These are phyloP conservation scores for Fusarium sp. DNA, from an alignment of 2,329 filamentous ascomycete species.

Conservation along the genomic window DNA sequence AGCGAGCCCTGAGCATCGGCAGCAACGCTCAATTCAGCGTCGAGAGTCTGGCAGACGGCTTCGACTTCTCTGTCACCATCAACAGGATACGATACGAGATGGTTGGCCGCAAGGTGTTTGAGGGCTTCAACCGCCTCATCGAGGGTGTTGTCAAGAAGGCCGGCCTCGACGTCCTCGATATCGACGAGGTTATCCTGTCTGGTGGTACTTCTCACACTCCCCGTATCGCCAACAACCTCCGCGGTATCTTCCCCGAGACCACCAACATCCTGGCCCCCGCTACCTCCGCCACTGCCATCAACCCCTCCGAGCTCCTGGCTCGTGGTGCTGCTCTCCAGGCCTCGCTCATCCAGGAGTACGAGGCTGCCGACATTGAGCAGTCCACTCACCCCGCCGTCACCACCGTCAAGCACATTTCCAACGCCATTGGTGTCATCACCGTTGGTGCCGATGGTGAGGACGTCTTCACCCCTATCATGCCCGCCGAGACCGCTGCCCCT, in stretches of 20 bases:
- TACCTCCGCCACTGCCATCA: constrained; percentile 82
- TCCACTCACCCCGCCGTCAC: constrained; percentile 96
- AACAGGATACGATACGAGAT: constrained; percentile 96
- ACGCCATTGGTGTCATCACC: constrained; percentile 88
- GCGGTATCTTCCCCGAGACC: constrained; percentile 81
- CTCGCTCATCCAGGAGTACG: constrained; percentile 93
- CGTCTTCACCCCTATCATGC: constrained; percentile 83
- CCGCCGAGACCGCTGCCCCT: constrained; percentile 88
- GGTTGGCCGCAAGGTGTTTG: constrained; percentile 86
- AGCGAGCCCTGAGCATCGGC: constrained; percentile 91
- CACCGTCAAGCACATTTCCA: constrained; percentile 88
- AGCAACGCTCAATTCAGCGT: constrained; percentile 92
- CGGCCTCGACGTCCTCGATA: constrained; percentile 88
- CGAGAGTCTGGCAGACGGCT: constrained; percentile 87
- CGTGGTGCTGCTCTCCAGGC: constrained; percentile 96
- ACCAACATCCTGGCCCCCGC: constrained; percentile 86
- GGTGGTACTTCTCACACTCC: constrained; percentile 95
- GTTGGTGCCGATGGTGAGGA: constrained; percentile 70
- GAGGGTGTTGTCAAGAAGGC: constrained; percentile 92
- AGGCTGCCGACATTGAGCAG: constrained; percentile 92
- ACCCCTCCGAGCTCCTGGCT: constrained; percentile 90
- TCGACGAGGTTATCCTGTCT: constrained; percentile 93
- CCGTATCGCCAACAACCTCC: constrained; percentile 86
- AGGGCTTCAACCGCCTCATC: constrained; percentile 87
- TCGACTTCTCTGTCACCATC: constrained; percentile 91